Conservation (phyloP, 345 rosid species). For the Hibiscus trionum region DNA sequence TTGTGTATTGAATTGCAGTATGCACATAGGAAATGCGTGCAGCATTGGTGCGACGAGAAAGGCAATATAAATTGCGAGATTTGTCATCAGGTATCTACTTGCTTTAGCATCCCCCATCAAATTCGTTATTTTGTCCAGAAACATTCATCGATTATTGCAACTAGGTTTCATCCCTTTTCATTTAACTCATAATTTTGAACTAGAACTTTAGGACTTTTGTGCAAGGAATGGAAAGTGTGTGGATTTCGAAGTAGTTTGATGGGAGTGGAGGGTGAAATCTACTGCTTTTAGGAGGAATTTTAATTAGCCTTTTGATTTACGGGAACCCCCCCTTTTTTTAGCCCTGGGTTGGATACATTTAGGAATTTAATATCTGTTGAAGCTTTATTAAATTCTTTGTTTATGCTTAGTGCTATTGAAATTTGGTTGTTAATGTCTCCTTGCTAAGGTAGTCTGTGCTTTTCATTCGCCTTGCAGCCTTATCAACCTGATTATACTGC, state of each 20-base stretch:
- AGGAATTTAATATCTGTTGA: background rate
- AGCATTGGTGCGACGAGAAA: slow-evolving; percentile 95
- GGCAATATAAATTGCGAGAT: slow-evolving; percentile 82
- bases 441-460: slow-evolving; percentile 6
- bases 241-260: background rate
- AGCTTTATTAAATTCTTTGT: slow-evolving; percentile 24
- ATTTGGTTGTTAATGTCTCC: background rate
- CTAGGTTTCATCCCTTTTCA: background rate
- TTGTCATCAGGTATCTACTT: slow-evolving; percentile 69
- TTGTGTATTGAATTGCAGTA: slow-evolving; percentile 35
- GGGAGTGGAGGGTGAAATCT: background rate
- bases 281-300: background rate
- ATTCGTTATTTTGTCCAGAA: no score
- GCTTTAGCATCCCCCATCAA: background rate
- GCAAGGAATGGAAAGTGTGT: background rate
- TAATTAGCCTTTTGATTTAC: background rate
- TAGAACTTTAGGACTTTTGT: background rate
- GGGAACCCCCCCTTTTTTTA: background rate
- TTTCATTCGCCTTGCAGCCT: slow-evolving; percentile 36
- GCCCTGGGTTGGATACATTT: background rate
- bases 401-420: background rate
- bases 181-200: background rate
- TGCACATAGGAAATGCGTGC: slow-evolving; percentile 91
- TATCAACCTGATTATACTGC: slow-evolving; percentile 88
- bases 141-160: background rate